Evolutionary conservation across 1,284 basidiomycete species (phyloP), one percentile per base, ranked within the genome.

Genomic region (Heterobasidion annosum): DNA sequence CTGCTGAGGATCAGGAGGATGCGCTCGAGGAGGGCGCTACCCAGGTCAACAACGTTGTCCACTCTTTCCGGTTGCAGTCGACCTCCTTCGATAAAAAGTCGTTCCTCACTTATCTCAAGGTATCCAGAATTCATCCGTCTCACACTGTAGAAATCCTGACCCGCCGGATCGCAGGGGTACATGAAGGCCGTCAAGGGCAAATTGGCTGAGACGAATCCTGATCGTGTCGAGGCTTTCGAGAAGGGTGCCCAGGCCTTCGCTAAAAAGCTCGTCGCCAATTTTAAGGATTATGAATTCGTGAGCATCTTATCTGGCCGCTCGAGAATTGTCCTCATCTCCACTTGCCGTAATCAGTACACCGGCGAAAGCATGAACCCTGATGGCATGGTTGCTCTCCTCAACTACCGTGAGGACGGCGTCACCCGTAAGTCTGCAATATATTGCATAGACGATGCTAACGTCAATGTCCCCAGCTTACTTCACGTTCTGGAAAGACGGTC

Each of bases 21-120:
- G 78, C 77, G 34, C 71, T 97, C 57, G 95, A 93, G 69, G 87
- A 91, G 15, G 92, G 90, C 62, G 79, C 83, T 35, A 46, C 56
- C 16, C 75, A 77, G 61, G 88, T 97, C 68, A 99, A 95, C 86
- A 93, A 99, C 73, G 79, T 99, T 62, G 87, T 88, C 58, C 75
- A 94, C 78, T 93, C 93, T 51, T 95, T 96, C 85, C 88, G 94
- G 66, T 88, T 99, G 59, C 83, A 91, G 67, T 50, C 70, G 42
- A 96, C 93, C 34, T 43, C 66, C 8, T 99, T 97, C 71, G 94
- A 98, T 77, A 99, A 98, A 76, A 98, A 98, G 75, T 71, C 74
- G 43, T 99, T 82, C 75, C 74, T 94, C 49, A 71, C 78, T 46
- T 88, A 96, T 73, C 83, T 99, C 67, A 99, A 98, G 82, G 92